Conservation (phyloP, 148 eudicot genomes). For the Rhododendron williamsianum region DNA sequence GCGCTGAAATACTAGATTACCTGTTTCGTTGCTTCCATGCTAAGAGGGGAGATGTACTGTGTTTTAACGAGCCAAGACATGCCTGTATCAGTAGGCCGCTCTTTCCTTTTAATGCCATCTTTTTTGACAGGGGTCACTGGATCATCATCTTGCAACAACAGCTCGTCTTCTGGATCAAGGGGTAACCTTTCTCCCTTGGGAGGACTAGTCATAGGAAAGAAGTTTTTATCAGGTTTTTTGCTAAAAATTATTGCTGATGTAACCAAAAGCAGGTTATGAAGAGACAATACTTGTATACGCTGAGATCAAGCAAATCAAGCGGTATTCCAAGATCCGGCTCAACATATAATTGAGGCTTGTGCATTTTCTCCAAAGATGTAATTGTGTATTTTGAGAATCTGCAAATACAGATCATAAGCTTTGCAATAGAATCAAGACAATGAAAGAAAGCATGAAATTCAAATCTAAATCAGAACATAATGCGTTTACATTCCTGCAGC, state of each 20-base stretch:
- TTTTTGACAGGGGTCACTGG: conserved; percentile 68
- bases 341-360: conserved; percentile 83
- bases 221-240: conserved; percentile 1
- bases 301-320: conserved; percentile 95
- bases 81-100: conserved; percentile 86
- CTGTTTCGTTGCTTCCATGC: conserved; percentile 82
- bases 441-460: background rate
- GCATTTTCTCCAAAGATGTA: conserved; percentile 87
- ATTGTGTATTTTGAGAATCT: conserved; percentile 74
- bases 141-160: conserved; percentile 78
- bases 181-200: conserved; percentile 55
- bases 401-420: conserved; percentile 29
- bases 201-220: conserved; percentile 43
- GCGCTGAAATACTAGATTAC: conserved; percentile 22
- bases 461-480: background rate
- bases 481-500: background rate
- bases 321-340: conserved; percentile 98
- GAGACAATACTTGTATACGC: conserved; percentile 77
- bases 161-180: conserved; percentile 88
- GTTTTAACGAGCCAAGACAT: conserved; percentile 97
- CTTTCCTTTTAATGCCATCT: conserved; percentile 85
- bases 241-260: background rate
- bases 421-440: conserved; percentile 5
- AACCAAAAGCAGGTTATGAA: conserved; percentile 9
- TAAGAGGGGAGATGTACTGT: conserved; percentile 89